Evolutionary conservation across 208 protist genomes (phyloP).

Genomic region (Crithidia sp.): DNA sequence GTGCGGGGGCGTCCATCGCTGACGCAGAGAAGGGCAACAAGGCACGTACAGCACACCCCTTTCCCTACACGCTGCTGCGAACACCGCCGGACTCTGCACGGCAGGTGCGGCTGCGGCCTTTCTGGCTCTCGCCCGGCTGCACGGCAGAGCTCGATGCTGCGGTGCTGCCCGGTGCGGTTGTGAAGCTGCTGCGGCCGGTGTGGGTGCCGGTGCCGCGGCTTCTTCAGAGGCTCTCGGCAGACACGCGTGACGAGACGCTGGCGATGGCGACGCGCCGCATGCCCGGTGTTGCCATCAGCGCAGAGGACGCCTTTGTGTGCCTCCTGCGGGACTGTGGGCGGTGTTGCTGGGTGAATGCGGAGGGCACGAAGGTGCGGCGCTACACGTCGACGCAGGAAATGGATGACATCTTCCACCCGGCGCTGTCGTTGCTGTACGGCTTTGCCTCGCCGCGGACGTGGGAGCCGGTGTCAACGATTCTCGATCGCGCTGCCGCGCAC

Average conservation of each 20-base stretch:
- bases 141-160: conserved; percentile 38
- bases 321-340: conserved; percentile 48
- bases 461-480: conserved; percentile 27
- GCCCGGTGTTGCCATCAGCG: background rate
- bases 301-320: conserved; percentile 22
- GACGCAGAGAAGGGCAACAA: background rate
- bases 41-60: conserved; percentile 3
- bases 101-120: conserved; percentile 67
- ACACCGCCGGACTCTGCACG: conserved; percentile 1
- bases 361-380: conserved; percentile 40
- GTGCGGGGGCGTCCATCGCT: background rate
- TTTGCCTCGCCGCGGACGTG: conserved; percentile 25
- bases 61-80: conserved; percentile 25
- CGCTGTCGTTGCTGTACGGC: conserved; percentile 39
- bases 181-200: conserved; percentile 50
- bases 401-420: conserved; percentile 65
- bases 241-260: conserved; percentile 17
- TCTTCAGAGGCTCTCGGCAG: conserved; percentile 34
- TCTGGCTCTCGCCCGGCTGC: conserved; percentile 69
- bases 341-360: conserved; percentile 61
- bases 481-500: conserved; percentile 25
- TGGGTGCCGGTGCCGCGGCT: conserved; percentile 62
- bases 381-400: conserved; percentile 54
- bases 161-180: conserved; percentile 33
- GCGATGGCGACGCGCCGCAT: conserved; percentile 24